These are phyloP conservation scores for Pichia occidentalis DNA, from an alignment of 805 yeast species.

Conservation along the genomic window DNA sequence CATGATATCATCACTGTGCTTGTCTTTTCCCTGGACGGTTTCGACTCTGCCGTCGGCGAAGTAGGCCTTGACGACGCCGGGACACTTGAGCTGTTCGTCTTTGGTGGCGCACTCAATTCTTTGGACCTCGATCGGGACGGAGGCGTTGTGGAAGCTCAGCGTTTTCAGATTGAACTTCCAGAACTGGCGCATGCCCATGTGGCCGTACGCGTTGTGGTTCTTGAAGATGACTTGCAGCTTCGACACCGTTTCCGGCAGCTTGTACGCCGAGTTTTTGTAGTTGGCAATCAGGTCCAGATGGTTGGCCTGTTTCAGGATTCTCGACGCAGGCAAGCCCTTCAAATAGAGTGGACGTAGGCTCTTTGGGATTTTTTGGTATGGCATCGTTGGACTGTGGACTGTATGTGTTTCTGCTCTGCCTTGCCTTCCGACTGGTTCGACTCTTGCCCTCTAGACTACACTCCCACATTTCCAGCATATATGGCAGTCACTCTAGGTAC, in stretches of 20 bases:
- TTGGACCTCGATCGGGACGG: conserved; percentile 51
- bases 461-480: no score
- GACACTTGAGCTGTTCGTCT: conserved; percentile 39
- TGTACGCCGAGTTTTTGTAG: conserved; percentile 35
- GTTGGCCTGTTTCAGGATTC: conserved; percentile 41
- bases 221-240: conserved; percentile 49
- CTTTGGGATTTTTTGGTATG: conserved; percentile 19
- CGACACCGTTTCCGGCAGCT: conserved; percentile 32
- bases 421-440: no score
- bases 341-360: conserved; percentile 23
- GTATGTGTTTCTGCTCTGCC: no score
- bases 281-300: conserved; percentile 48
- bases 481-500: no score
- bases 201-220: conserved; percentile 41
- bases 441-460: no score
- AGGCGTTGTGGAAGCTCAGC: conserved; percentile 78
- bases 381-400: conserved; percentile 15
- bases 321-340: conserved; percentile 34
- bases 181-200: conserved; percentile 65
- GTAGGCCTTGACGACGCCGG: conserved; percentile 39
- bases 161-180: conserved; percentile 74
- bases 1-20: conserved; percentile 47
- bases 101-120: conserved; percentile 41
- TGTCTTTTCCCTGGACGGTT: conserved; percentile 48
- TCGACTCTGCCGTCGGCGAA: conserved; percentile 34